Conservation (phyloP, 768 basidiomycete genomes). For the Auricularia cornea region DNA sequence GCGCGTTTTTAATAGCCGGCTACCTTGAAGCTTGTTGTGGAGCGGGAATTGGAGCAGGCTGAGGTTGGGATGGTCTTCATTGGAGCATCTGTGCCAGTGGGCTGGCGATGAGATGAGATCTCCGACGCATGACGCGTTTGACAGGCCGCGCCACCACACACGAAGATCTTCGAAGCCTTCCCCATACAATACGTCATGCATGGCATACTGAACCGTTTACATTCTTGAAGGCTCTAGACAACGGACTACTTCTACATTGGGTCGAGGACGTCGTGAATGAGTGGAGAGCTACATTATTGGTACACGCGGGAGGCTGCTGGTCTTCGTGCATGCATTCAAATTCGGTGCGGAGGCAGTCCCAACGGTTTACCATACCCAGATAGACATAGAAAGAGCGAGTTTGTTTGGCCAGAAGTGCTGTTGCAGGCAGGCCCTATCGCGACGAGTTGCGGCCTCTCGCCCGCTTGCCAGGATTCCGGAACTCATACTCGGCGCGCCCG, state of each 20-base stretch:
- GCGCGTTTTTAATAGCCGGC: too few species aligned
- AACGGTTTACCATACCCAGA: too few species aligned
- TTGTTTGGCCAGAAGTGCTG: too few species aligned
- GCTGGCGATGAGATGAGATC: neutral
- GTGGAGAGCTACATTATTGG: too few species aligned
- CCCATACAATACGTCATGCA: neutral
- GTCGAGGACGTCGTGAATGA: too few species aligned
- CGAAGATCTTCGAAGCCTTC: neutral
- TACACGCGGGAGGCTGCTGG: too few species aligned
- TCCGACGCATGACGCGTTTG: neutral
- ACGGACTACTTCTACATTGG: too few species aligned
- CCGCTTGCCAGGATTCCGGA: neutral
- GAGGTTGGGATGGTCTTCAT: neutral
- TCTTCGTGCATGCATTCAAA: too few species aligned
- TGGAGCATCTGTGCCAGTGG: neutral
- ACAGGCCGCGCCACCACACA: neutral
- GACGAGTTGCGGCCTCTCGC: neutral
- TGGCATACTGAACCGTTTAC: neutral
- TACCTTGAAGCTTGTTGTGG: too few species aligned
- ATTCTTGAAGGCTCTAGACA: neutral
- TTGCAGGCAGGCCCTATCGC: neutral
- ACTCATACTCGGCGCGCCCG: neutral
- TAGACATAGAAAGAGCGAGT: too few species aligned
- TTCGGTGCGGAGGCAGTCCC: too few species aligned
- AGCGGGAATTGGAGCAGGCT: neutral